A percentile compares a stretch with the other conserved stretches of the same genome.
Evolutionary conservation across 139 green algal genomes (phyloP).

Genomic region (Coelastrella sp.): DNA sequence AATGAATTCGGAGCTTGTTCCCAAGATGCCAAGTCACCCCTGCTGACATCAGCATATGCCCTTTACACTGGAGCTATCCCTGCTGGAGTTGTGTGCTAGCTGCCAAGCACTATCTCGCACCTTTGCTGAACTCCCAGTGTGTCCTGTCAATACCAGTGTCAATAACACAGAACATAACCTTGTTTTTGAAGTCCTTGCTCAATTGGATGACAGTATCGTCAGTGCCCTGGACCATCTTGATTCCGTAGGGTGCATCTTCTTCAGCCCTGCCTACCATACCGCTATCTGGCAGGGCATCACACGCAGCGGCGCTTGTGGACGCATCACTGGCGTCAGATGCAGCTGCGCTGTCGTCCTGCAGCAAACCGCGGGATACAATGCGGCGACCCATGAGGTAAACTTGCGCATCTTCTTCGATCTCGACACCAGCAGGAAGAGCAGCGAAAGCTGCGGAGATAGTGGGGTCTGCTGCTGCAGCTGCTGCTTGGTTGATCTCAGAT

Average conservation of each 20-base stretch:
- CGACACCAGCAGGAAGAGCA: slow-evolving; percentile 2
- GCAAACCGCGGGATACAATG: neutral
- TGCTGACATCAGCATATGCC: neutral
- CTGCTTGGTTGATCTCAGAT: neutral
- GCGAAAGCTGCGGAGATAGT: neutral
- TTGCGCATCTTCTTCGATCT: slow-evolving; percentile 8
- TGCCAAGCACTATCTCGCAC: neutral
- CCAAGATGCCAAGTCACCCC: too few relatives aligned
- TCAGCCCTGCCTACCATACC: neutral
- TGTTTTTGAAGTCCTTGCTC: neutral
- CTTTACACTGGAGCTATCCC: neutral
- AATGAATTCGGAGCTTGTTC: too few relatives aligned
- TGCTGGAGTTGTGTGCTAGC: neutral
- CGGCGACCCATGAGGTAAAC: slow-evolving; percentile 2
- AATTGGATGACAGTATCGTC: neutral
- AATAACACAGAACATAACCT: slow-evolving; percentile 37
- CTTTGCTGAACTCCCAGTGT: slow-evolving; percentile 6
- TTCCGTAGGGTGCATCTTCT: neutral
- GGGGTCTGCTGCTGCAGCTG: neutral
- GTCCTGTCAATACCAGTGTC: slow-evolving; percentile 29
- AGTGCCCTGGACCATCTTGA: slow-evolving; percentile 29
- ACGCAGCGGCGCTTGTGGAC: neutral
- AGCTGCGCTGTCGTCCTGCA: neutral
- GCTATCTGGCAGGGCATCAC: neutral
- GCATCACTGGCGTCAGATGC: neutral